Evolutionary conservation across 2,329 filamentous ascomycete species (phyloP).

Genomic region (Aspergillus thermomutatus): DNA sequence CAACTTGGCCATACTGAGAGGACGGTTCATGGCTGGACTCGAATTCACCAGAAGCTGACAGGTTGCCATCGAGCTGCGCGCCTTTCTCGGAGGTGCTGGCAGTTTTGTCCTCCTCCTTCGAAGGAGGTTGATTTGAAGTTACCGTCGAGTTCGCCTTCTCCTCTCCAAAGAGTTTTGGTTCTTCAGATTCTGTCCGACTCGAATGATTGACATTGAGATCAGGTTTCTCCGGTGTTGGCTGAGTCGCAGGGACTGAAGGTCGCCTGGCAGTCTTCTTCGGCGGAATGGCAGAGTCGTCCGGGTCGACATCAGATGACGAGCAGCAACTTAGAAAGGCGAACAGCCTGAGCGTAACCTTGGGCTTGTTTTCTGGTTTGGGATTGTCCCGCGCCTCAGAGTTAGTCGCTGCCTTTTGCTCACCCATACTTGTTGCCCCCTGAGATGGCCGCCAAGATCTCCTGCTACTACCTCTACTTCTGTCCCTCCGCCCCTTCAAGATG

Average conservation of each 20-base stretch:
- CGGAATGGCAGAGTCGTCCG: conserved; percentile 42
- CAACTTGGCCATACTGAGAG: conserved; percentile 14
- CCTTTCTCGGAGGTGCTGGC: conserved; percentile 38
- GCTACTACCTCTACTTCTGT: conserved; percentile 65
- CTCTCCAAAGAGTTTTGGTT: conserved; percentile 31
- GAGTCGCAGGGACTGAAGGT: conserved; percentile 32
- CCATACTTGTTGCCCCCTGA: conserved; percentile 29
- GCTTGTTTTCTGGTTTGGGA: conserved; percentile 39
- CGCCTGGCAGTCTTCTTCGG: conserved; percentile 45
- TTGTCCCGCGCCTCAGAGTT: conserved; percentile 29
- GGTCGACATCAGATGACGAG: conserved; percentile 44
- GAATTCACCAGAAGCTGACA: conserved; percentile 13
- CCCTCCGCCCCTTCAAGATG: conserved; percentile 60
- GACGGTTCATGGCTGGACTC: conserved; percentile 10
- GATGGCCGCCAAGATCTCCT: conserved; percentile 38
- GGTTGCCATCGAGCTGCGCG: conserved; percentile 32
- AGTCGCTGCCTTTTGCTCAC: conserved; percentile 30
- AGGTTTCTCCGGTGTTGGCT: conserved; percentile 39
- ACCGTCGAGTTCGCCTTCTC: conserved; percentile 37
- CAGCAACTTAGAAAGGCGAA: conserved; percentile 50
- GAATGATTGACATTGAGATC: conserved; percentile 37
- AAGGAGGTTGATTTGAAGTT: conserved; percentile 24
- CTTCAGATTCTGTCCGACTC: conserved; percentile 39
- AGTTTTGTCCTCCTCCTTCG: conserved; percentile 25
- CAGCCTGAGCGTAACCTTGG: conserved; percentile 37